Percentiles rank a stretch among this genome's conserved stretches.
Evolutionary conservation across 768 basidiomycete species (phyloP).

Genomic region (Russula virescens): DNA sequence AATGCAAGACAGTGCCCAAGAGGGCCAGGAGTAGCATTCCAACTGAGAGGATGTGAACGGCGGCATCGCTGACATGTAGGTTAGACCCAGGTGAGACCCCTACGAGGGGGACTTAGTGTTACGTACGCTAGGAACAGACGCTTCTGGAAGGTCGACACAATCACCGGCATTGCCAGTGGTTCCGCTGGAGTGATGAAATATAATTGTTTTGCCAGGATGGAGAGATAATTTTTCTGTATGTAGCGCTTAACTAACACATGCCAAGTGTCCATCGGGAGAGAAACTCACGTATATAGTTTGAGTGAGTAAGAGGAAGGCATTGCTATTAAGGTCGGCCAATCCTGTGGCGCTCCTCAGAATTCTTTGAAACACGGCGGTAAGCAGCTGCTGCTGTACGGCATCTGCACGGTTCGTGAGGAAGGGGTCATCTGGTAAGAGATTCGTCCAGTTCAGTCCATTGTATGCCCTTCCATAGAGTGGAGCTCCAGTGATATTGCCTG

Average conservation of each 20-base stretch:
- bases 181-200: slow-evolving; percentile 40
- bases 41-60: slow-evolving; percentile 40
- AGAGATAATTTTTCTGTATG: slow-evolving; percentile 42
- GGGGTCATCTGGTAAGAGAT: slow-evolving; percentile 30
- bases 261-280: not conserved
- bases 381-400: slow-evolving; percentile 45
- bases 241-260: not conserved
- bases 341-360: slow-evolving; percentile 35
- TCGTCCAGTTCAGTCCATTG: slow-evolving; percentile 49
- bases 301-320: slow-evolving; percentile 34
- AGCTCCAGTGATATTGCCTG: slow-evolving; percentile 40
- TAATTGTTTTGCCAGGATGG: slow-evolving; percentile 45
- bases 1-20: slow-evolving; percentile 39
- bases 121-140: slow-evolving; percentile 42
- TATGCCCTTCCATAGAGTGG: slow-evolving; percentile 31
- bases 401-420: slow-evolving; percentile 37
- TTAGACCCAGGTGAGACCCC: no score
- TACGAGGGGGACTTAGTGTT: no score
- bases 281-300: slow-evolving; percentile 45
- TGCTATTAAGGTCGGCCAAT: slow-evolving; percentile 31
- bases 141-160: slow-evolving; percentile 40
- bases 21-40: slow-evolving; percentile 43
- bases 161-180: slow-evolving; percentile 36
- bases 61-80: slow-evolving; percentile 27
- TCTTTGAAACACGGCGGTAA: slow-evolving; percentile 47